phyloP scores from a whole-genome alignment of 768 basidiomycete genomes.

The Serendipita sp. region DNA sequence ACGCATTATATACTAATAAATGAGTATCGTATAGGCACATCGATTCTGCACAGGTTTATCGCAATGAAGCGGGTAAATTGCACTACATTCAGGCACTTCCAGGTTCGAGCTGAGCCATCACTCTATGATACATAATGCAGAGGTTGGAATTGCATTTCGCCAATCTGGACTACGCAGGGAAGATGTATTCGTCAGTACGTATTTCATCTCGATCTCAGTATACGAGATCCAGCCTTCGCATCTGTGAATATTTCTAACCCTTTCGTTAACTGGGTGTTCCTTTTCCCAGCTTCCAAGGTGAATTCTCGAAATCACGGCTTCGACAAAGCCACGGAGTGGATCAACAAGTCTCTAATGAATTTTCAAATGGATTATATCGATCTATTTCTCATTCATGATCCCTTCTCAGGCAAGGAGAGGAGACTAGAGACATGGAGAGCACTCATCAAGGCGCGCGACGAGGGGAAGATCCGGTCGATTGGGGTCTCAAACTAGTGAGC shows the following conservation, averaged over 20 bases:
- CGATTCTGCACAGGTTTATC: slow-evolving; percentile 9
- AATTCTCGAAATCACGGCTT: slow-evolving; percentile 43
- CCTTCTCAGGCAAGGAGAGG: slow-evolving; percentile 41
- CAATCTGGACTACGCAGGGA: slow-evolving; percentile 22
- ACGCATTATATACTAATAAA: no score
- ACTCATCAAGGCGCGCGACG: slow-evolving; percentile 40
- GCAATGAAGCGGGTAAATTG: slow-evolving; percentile 4
- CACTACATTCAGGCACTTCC: no score
- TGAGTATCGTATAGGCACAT: slow-evolving; percentile 4
- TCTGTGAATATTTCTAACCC: no score
- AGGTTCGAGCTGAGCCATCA: background rate
- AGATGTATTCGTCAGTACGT: slow-evolving; percentile 25
- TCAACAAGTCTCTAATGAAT: slow-evolving; percentile 43
- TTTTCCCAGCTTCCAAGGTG: slow-evolving; percentile 46
- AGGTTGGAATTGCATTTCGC: slow-evolving; percentile 23
- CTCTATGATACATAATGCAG: background rate
- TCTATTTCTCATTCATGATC: slow-evolving; percentile 66
- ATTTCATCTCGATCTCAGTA: background rate
- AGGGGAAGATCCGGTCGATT: slow-evolving; percentile 53
- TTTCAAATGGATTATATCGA: slow-evolving; percentile 51
- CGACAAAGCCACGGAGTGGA: slow-evolving; percentile 37
- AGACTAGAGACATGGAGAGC: slow-evolving; percentile 62
- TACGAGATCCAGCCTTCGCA: background rate
- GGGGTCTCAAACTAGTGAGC: slow-evolving; percentile 76
- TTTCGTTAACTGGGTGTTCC: background rate